phyloP scores from a whole-genome alignment of 2,329 filamentous ascomycete species.

The Volutella citrinella region DNA sequence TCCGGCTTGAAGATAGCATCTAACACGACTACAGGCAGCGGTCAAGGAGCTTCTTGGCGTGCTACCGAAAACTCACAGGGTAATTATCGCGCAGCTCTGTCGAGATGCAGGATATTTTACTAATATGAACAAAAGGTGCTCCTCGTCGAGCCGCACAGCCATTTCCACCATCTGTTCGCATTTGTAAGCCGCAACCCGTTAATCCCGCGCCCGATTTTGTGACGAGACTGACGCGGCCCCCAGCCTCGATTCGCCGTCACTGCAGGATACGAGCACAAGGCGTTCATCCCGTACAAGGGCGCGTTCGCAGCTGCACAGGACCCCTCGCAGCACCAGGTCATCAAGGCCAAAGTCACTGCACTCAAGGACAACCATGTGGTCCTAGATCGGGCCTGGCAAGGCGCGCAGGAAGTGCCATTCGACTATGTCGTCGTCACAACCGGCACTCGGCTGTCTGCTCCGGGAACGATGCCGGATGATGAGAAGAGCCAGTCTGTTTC shows the following conservation, averaged over 20 bases:
- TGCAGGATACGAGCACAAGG: slow-evolving; percentile 40
- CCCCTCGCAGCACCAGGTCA: slow-evolving; percentile 15
- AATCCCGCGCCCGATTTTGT: too few relatives aligned
- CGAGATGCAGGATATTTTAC: too few relatives aligned
- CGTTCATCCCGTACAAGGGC: slow-evolving; percentile 46
- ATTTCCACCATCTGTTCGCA: slow-evolving; percentile 48
- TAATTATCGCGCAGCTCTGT: neutral
- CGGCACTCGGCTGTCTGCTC: slow-evolving; percentile 20
- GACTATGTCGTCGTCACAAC: slow-evolving; percentile 22
- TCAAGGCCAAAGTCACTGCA: slow-evolving; percentile 15
- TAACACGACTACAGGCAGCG: slow-evolving; percentile 14
- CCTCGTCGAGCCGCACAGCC: slow-evolving; percentile 48
- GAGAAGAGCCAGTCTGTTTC: slow-evolving; percentile 17
- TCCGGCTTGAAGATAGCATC: neutral
- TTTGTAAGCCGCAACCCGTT: slow-evolving; percentile 38
- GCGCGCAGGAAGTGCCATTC: slow-evolving; percentile 18
- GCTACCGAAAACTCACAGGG: slow-evolving; percentile 20
- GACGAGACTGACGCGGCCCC: too few relatives aligned
- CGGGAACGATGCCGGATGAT: slow-evolving; percentile 22
- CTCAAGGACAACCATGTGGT: slow-evolving; percentile 18
- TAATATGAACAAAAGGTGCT: slow-evolving; percentile 31
- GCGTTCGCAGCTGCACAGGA: slow-evolving; percentile 17
- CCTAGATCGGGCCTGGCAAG: slow-evolving; percentile 21
- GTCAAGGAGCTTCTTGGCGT: slow-evolving; percentile 20
- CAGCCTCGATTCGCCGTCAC: slow-evolving; percentile 44